These are phyloP conservation scores for Kodamaea ohmeri DNA, from an alignment of 1,139 yeast genomes.

Conservation along the genomic window DNA sequence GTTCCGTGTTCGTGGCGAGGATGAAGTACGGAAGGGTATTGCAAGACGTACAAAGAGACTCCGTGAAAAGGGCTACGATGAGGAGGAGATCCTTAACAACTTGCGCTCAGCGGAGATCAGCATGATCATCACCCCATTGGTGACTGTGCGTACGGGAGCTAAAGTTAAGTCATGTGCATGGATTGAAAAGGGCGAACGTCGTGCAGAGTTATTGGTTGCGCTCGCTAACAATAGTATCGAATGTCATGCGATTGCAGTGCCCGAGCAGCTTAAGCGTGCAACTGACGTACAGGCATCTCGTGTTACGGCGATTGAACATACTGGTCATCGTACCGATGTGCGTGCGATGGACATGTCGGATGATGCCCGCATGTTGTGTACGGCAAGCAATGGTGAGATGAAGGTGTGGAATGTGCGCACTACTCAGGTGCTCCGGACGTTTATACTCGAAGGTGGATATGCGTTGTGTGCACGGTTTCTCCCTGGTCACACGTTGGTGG, in stretches of 20 bases:
- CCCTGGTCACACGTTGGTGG: conserved; percentile 88
- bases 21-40: conserved; percentile 77
- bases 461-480: conserved; percentile 77
- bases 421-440: conserved; percentile 74
- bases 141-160: conserved; percentile 54
- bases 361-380: conserved; percentile 76
- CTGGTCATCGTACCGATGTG: conserved; percentile 92
- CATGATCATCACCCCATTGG: conserved; percentile 61
- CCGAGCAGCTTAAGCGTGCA: conserved; percentile 45
- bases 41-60: conserved; percentile 78
- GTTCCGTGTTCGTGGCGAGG: conserved; percentile 72
- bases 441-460: conserved; percentile 73
- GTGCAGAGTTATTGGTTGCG: conserved; percentile 60
- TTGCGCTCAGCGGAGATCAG: conserved; percentile 55
- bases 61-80: conserved; percentile 60
- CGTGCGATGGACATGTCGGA: conserved; percentile 79
- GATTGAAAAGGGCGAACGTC: conserved; percentile 44
- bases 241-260: conserved; percentile 54
- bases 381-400: conserved; percentile 86
- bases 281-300: conserved; percentile 35
- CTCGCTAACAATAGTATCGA: conserved; percentile 75
- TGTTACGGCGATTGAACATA: no score
- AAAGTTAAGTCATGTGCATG: conserved; percentile 59
- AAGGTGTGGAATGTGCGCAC: conserved; percentile 87
- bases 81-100: conserved; percentile 58